These are phyloP conservation scores for Teratosphaeria zuluensis DNA, from an alignment of 2,329 filamentous ascomycete species.

Conservation along the genomic window DNA sequence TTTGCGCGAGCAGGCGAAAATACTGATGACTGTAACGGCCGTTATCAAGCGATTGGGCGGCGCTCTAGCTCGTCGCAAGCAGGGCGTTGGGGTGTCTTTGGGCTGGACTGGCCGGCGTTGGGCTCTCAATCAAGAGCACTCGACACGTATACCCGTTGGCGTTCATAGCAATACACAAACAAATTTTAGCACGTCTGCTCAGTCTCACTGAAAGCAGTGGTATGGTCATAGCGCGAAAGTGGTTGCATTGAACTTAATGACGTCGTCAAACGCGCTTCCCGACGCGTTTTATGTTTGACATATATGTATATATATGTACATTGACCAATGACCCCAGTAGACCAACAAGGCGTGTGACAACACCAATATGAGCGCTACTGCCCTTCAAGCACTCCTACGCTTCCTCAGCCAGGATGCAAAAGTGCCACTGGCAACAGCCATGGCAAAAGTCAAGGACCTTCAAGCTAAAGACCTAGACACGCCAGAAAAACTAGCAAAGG, in stretches of 20 bases:
- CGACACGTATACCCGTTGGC: not conserved
- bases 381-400: slow-evolving; percentile 37
- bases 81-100: not conserved
- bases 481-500: slow-evolving; percentile 40
- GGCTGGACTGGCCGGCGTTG: not conserved
- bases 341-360: not conserved
- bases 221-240: not conserved
- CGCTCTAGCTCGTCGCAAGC: not conserved
- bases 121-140: not conserved
- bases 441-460: slow-evolving; percentile 46
- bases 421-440: slow-evolving; percentile 44
- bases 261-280: not conserved
- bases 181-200: not conserved
- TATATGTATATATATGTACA: too few species aligned
- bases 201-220: too few species aligned
- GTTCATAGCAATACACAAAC: not conserved
- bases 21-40: not conserved
- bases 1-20: too few species aligned
- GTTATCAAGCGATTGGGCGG: not conserved
- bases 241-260: not conserved
- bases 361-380: slow-evolving; percentile 13
- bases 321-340: too few species aligned
- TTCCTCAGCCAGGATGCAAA: slow-evolving; percentile 51
- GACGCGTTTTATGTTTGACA: too few species aligned
- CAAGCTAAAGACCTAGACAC: slow-evolving; percentile 39